Evolutionary conservation across 2,329 filamentous ascomycete species (phyloP).

Genomic region (Hypoxylon sp.): DNA sequence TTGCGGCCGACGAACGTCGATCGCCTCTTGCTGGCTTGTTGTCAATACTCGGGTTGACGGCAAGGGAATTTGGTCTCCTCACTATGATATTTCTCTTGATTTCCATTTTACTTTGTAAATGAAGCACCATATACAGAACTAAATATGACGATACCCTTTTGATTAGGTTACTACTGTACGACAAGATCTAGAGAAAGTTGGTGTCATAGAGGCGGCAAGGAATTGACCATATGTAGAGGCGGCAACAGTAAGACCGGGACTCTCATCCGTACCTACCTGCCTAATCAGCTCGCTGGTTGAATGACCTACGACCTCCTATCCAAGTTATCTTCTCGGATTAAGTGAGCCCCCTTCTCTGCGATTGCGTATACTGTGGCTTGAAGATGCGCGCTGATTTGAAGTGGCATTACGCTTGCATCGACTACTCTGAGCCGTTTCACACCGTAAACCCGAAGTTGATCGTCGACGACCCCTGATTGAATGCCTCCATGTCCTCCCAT

Average conservation of each 20-base stretch:
- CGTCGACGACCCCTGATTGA: constrained; percentile 49
- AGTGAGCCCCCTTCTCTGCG: constrained; percentile 41
- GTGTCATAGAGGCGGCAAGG: no score
- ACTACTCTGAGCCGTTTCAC: constrained; percentile 43
- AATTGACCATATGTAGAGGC: neutral
- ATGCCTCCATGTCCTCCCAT: constrained; percentile 56
- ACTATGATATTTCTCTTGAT: constrained; percentile 1
- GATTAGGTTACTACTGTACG: neutral
- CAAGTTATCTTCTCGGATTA: constrained; percentile 42
- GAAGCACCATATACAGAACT: no score
- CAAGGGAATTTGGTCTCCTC: constrained; percentile 6
- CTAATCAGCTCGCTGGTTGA: neutral
- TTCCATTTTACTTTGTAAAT: constrained; percentile 1
- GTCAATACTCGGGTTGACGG: neutral
- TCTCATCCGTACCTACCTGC: no score
- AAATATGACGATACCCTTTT: neutral
- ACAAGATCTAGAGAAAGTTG: neutral
- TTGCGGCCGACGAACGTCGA: neutral
- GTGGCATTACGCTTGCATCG: constrained; percentile 47
- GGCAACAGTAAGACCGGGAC: neutral
- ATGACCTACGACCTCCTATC: neutral
- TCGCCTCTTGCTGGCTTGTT: no score
- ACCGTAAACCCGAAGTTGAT: constrained; percentile 44
- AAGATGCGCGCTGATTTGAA: constrained; percentile 43
- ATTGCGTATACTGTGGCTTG: constrained; percentile 48